Conservation (phyloP, 2,329 filamentous ascomycete species). For the Seiridium cupressi region DNA sequence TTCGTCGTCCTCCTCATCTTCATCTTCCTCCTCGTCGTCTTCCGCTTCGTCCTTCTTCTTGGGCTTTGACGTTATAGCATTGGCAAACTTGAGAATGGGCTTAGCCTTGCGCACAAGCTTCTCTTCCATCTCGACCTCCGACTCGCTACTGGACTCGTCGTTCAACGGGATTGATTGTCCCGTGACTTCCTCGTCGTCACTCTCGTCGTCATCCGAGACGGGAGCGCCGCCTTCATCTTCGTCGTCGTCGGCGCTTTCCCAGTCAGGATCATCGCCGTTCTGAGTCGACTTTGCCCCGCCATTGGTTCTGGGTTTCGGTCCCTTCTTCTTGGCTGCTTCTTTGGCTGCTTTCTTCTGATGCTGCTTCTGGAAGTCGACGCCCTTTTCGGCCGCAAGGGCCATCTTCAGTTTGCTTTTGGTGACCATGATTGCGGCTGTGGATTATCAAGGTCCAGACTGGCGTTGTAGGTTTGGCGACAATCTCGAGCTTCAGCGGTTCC, state of each 20-base stretch:
- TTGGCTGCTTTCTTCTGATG: conserved; percentile 14
- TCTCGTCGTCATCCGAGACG: conserved; percentile 23
- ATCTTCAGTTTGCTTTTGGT: conserved; percentile 37
- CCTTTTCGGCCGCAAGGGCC: conserved; percentile 36
- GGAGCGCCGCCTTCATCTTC: conserved; percentile 23
- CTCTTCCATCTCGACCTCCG: conserved; percentile 74
- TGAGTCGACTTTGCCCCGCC: not conserved
- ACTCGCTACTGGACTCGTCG: conserved; percentile 64
- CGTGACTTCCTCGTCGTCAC: conserved; percentile 36
- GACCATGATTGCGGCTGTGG: conserved; percentile 16
- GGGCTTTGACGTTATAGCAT: conserved; percentile 38
- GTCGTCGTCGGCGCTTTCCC: conserved; percentile 13
- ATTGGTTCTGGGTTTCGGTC: conserved; percentile 16
- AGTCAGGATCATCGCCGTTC: conserved; percentile 15
- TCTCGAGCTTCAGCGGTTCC: not conserved
- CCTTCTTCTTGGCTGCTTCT: conserved; percentile 21
- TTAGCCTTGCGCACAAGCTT: conserved; percentile 58
- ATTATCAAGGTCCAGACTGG: not conserved
- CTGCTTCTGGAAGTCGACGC: conserved; percentile 32
- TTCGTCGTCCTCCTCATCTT: conserved; percentile 75
- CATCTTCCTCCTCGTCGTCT: conserved; percentile 57
- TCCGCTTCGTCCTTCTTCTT: conserved; percentile 46
- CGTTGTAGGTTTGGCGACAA: not conserved
- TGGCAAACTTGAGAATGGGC: conserved; percentile 38
- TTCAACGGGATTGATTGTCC: conserved; percentile 41